A percentile compares a stretch with the other conserved stretches of the same genome.
These are phyloP conservation scores for Microcera coccophila DNA, from an alignment of 2,329 filamentous ascomycete species.

Conservation along the genomic window DNA sequence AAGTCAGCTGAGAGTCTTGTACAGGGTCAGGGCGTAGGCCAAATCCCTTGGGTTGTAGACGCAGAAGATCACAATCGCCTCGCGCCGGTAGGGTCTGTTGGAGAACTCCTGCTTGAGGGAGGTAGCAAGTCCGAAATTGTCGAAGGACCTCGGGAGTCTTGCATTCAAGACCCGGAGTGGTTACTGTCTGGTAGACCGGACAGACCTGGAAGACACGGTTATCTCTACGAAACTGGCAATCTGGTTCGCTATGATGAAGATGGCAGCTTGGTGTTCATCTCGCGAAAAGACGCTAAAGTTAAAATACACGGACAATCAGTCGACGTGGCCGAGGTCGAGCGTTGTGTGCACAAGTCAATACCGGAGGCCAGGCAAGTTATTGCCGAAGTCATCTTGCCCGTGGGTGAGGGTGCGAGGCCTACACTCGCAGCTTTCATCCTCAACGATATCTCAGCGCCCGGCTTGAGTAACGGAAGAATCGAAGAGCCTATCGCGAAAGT, in stretches of 20 bases:
- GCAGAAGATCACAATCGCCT: constrained; percentile 35
- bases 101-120: constrained; percentile 45
- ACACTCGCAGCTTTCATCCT: background rate
- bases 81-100: constrained; percentile 38
- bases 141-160: background rate
- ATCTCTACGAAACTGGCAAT: constrained; percentile 12
- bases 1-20: background rate
- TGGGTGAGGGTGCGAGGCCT: background rate
- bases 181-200: background rate
- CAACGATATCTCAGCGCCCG: background rate
- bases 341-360: background rate
- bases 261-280: constrained; percentile 37
- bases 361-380: background rate
- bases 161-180: constrained; percentile 7
- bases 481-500: background rate
- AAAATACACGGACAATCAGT: constrained; percentile 52
- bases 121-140: background rate
- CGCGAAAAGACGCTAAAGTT: constrained; percentile 50
- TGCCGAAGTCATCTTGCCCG: background rate
- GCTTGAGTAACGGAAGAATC: no score
- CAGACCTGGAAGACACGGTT: background rate
- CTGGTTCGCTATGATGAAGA: constrained; percentile 25
- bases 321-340: constrained; percentile 33
- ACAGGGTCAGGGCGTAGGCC: background rate
- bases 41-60: constrained; percentile 38